Conservation (phyloP, 176 grass and related monocot genomes). For the Cocos nucifera region DNA sequence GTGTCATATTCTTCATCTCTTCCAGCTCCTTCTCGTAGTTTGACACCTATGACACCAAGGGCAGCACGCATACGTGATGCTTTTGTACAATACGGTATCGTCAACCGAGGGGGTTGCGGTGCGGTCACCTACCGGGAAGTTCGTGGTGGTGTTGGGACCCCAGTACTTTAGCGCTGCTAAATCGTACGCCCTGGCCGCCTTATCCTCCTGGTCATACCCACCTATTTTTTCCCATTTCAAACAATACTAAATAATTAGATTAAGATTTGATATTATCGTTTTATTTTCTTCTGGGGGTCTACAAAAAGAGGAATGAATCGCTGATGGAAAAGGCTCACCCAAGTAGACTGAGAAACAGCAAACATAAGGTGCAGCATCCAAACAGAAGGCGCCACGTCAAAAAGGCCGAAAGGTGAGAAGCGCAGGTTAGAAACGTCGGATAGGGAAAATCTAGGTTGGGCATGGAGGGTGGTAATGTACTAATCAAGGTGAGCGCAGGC, state of each 20-base stretch:
- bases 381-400: neutral
- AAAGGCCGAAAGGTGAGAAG: conserved; percentile 6
- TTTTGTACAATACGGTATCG: no score
- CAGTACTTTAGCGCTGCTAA: conserved; percentile 81
- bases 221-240: conserved; percentile 25
- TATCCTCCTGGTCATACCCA: conserved; percentile 92
- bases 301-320: no score
- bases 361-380: conserved; percentile 19
- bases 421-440: neutral
- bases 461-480: neutral
- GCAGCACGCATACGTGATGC: no score
- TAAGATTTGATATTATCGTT: no score
- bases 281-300: no score
- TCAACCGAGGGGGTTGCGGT: neutral
- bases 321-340: conserved; percentile 27
- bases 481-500: no score
- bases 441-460: neutral
- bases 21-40: conserved; percentile 82
- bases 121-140: conserved; percentile 61
- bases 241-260: neutral
- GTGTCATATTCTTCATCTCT: conserved; percentile 95
- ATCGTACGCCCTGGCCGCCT: conserved; percentile 89
- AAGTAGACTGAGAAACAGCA: conserved; percentile 53
- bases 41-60: conserved; percentile 29
- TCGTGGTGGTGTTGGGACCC: conserved; percentile 79